Conservation (phyloP, 768 basidiomycete species). For the Cystobasidium tubakii region DNA sequence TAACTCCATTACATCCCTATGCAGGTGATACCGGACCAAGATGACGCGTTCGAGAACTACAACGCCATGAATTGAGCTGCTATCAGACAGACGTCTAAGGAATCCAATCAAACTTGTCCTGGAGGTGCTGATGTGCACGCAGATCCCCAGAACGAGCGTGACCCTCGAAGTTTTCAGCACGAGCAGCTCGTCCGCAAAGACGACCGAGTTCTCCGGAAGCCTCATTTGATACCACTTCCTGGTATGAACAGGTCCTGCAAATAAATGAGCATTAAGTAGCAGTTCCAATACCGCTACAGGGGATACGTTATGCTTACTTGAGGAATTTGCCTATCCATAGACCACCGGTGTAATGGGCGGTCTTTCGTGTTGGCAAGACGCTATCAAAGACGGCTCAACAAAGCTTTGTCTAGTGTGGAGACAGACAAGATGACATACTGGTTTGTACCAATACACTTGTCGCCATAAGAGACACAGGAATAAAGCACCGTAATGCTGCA, state of each 20-base stretch:
- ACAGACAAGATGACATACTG: background rate
- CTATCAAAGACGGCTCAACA: slow-evolving; percentile 24
- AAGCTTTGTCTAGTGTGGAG: background rate
- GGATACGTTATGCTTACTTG: background rate
- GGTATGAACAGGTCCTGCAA: slow-evolving; percentile 15
- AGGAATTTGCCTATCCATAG: slow-evolving; percentile 24
- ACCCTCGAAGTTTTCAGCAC: slow-evolving; percentile 37
- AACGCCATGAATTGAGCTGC: too few relatives aligned
- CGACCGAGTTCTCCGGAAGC: slow-evolving; percentile 34
- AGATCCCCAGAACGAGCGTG: slow-evolving; percentile 35
- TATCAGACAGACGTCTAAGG: background rate
- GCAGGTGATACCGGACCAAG: too few relatives aligned
- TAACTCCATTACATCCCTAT: too few relatives aligned
- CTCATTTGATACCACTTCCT: slow-evolving; percentile 15
- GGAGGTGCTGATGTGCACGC: slow-evolving; percentile 12
- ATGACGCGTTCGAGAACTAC: too few relatives aligned
- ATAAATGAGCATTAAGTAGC: background rate
- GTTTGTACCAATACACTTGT: slow-evolving; percentile 23
- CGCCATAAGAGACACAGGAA: slow-evolving; percentile 37
- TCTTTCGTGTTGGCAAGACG: slow-evolving; percentile 36
- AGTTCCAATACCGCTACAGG: background rate
- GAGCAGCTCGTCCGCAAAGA: slow-evolving; percentile 34
- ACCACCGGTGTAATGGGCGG: slow-evolving; percentile 32
- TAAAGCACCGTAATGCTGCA: slow-evolving; percentile 37
- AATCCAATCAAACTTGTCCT: slow-evolving; percentile 34